Percentiles rank a stretch among this genome's conserved stretches.
phyloP scores from a whole-genome alignment of 345 rosid genomes.

The Gossypium arboreum region DNA sequence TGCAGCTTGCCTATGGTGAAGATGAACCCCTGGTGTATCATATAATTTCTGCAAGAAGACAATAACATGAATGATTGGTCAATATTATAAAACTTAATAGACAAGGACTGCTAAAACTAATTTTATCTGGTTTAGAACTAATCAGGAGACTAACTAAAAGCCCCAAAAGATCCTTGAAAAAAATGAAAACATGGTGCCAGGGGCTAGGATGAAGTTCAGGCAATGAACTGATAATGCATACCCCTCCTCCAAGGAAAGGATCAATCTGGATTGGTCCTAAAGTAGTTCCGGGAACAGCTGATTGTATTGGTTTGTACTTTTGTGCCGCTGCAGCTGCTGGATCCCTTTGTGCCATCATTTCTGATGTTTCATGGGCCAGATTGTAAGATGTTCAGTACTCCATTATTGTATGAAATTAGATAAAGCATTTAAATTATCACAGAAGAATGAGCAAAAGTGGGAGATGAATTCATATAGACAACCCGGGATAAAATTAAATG shows the following conservation, averaged over 20 bases:
- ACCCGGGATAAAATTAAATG: slow-evolving; percentile 4
- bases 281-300: slow-evolving; percentile 98
- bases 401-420: not conserved
- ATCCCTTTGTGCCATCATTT: slow-evolving; percentile 75
- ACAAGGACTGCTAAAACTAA: not conserved
- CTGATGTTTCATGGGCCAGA: slow-evolving; percentile 32
- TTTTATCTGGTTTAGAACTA: not conserved
- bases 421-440: not conserved
- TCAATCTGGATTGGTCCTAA: slow-evolving; percentile 89
- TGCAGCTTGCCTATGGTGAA: slow-evolving; percentile 96
- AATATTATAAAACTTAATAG: not conserved
- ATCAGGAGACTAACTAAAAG: not conserved
- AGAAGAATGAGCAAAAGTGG: not conserved
- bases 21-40: slow-evolving; percentile 96
- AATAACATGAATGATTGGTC: slow-evolving; percentile 10
- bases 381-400: not conserved
- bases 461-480: not conserved
- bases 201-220: slow-evolving; percentile 7
- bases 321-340: slow-evolving; percentile 92
- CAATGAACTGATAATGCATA: slow-evolving; percentile 29
- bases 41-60: slow-evolving; percentile 54
- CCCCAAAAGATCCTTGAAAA: not conserved
- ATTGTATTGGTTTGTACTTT: slow-evolving; percentile 83
- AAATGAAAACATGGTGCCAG: slow-evolving; percentile 1
- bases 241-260: slow-evolving; percentile 94